Conservation (phyloP, 2,329 filamentous ascomycete species). For the Cladosporium cucumerinum region DNA sequence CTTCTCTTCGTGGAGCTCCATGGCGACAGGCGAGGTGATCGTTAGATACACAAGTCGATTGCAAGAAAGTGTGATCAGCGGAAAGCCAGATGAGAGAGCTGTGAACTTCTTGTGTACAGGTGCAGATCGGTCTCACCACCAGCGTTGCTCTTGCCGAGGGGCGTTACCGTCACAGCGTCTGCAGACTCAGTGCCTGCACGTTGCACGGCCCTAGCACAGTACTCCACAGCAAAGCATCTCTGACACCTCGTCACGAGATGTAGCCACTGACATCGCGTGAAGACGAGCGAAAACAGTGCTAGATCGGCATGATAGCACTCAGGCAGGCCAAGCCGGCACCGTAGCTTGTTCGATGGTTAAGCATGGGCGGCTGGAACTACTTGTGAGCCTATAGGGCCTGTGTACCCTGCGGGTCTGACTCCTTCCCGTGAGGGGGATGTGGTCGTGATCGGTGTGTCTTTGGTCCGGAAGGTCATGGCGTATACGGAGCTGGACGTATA, state of each 20-base stretch:
- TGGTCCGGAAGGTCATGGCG: neutral
- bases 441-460: constrained; percentile 8
- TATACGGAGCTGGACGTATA: neutral
- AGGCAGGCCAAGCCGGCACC: constrained; percentile 10
- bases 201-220: neutral
- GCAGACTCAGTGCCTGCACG: neutral
- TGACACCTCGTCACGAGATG: neutral
- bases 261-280: constrained; percentile 10
- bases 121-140: constrained; percentile 4
- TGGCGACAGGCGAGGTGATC: neutral
- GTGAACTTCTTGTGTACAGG: neutral
- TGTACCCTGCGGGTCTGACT: neutral
- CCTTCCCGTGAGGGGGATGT: neutral
- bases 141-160: constrained; percentile 4
- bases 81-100: neutral
- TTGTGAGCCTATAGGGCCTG: neutral
- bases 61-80: neutral
- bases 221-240: neutral
- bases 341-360: constrained; percentile 12
- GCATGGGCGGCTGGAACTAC: constrained; percentile 5
- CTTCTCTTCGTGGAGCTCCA: constrained; percentile 7
- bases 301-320: constrained; percentile 1
- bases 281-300: constrained; percentile 1
- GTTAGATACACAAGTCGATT: neutral
- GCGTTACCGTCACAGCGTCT: neutral